These are phyloP conservation scores for Exophiala spinifera DNA, from an alignment of 2,329 filamentous ascomycete species.

Conservation along the genomic window DNA sequence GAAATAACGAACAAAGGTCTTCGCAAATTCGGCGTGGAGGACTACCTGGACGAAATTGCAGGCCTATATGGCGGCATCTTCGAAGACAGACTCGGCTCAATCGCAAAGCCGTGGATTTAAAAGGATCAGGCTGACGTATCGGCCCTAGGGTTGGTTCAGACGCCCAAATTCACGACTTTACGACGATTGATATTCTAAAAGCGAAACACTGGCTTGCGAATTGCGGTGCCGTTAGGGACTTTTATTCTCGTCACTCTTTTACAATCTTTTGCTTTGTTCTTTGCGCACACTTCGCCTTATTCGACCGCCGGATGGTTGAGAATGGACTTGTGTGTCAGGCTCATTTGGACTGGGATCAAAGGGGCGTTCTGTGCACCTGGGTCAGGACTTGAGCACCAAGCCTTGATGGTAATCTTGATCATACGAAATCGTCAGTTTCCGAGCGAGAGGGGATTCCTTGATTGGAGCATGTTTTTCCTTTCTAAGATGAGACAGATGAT, in stretches of 20 bases:
- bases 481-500: not conserved
- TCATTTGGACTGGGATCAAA: not conserved
- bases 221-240: not conserved
- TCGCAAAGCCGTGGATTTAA: conserved; percentile 42
- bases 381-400: not conserved
- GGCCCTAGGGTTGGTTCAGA: not conserved
- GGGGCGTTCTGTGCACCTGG: not conserved
- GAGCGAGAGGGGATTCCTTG: not conserved
- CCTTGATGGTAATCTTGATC: conserved; percentile 15
- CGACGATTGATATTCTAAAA: not conserved
- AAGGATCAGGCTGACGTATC: conserved; percentile 5
- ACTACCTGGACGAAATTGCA: conserved; percentile 80
- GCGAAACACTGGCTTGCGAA: conserved; percentile 7
- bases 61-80: conserved; percentile 64
- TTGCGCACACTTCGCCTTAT: not conserved
- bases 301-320: not conserved
- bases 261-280: not conserved
- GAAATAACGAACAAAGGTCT: conserved; percentile 69
- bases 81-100: conserved; percentile 40
- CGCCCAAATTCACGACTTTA: conserved; percentile 12
- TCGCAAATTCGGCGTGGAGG: conserved; percentile 69
- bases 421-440: conserved; percentile 3
- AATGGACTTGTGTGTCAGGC: not conserved
- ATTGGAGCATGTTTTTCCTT: not conserved
- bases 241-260: not conserved